A percentile compares a stretch with the other conserved stretches of the same genome.
phyloP scores from a whole-genome alignment of 1,139 yeast genomes.

The Hyphopichia wangnamkhiaoensis region DNA sequence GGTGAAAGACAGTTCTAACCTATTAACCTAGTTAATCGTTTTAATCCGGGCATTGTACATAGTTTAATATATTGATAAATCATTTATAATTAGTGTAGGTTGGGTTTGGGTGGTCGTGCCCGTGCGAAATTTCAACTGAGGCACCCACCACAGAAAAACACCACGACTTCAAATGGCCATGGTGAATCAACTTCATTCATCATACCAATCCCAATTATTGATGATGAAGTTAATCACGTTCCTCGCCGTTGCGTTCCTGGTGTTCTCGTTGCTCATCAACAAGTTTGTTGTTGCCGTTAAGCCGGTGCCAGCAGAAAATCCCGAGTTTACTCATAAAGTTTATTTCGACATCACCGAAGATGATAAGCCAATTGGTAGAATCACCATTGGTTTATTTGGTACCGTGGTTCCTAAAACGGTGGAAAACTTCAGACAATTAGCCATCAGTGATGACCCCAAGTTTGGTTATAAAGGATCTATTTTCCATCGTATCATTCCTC shows the following conservation, averaged over 20 bases:
- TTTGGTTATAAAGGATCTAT: constrained; percentile 51
- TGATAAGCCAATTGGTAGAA: constrained; percentile 66
- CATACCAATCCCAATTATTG: background rate
- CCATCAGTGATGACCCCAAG: constrained; percentile 59
- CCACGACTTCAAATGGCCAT: too few species aligned
- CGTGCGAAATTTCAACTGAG: background rate
- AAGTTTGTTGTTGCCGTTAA: constrained; percentile 20
- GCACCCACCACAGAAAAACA: too few species aligned
- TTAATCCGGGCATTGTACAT: background rate
- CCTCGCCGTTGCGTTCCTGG: constrained; percentile 20
- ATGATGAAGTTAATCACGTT: constrained; percentile 33
- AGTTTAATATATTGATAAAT: background rate
- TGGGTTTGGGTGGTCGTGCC: background rate
- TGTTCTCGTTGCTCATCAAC: constrained; percentile 21
- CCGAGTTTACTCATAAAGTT: constrained; percentile 71
- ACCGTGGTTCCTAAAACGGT: constrained; percentile 62
- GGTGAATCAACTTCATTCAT: too few species aligned
- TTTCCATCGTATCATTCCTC: constrained; percentile 60
- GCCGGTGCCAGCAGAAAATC: constrained; percentile 42
- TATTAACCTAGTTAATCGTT: background rate
- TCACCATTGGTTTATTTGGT: constrained; percentile 72
- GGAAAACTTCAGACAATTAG: constrained; percentile 59
- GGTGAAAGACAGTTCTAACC: constrained; percentile 31
- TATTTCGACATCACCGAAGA: constrained; percentile 86
- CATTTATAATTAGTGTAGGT: too few species aligned